Percentiles rank a stretch among this genome's conserved stretches.
Conservation (phyloP, 1,284 basidiomycete genomes). For the Jaminaea rosea region DNA sequence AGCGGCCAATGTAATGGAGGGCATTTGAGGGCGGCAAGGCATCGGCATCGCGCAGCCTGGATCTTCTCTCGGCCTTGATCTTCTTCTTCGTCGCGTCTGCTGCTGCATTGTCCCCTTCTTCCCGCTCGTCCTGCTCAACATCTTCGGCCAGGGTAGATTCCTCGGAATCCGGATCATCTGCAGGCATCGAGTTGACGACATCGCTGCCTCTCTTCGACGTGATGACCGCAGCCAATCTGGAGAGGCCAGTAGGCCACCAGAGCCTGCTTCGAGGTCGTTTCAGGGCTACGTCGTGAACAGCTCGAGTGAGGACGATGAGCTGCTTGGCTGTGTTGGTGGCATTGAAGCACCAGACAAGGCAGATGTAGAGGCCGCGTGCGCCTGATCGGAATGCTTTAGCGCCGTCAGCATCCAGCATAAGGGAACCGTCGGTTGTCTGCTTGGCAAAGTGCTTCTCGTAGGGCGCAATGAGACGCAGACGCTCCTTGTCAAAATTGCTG, state of each 20-base stretch:
- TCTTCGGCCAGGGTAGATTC: slow-evolving; percentile 7
- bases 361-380: slow-evolving; percentile 51
- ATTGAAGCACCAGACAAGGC: slow-evolving; percentile 53
- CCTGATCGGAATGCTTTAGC: slow-evolving; percentile 14
- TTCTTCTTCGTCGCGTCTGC: not conserved
- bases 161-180: not conserved
- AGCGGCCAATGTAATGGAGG: slow-evolving; percentile 7
- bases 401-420: slow-evolving; percentile 2
- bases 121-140: not conserved
- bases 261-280: slow-evolving; percentile 50
- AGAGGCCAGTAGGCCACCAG: slow-evolving; percentile 54
- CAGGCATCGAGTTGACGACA: not conserved
- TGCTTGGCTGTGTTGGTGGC: slow-evolving; percentile 51
- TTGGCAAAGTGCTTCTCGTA: slow-evolving; percentile 18
- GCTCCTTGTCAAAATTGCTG: slow-evolving; percentile 45
- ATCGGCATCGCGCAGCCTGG: slow-evolving; percentile 5
- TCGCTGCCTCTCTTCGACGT: slow-evolving; percentile 14
- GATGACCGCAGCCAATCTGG: slow-evolving; percentile 48
- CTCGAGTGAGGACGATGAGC: slow-evolving; percentile 51
- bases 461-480: slow-evolving; percentile 53
- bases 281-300: slow-evolving; percentile 49
- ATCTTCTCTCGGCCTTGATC: slow-evolving; percentile 2
- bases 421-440: not conserved
- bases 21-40: slow-evolving; percentile 9
- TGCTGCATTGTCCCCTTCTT: not conserved